phyloP scores from a whole-genome alignment of 352 stramenopile genomes.

The Globisporangium carolinianum region DNA sequence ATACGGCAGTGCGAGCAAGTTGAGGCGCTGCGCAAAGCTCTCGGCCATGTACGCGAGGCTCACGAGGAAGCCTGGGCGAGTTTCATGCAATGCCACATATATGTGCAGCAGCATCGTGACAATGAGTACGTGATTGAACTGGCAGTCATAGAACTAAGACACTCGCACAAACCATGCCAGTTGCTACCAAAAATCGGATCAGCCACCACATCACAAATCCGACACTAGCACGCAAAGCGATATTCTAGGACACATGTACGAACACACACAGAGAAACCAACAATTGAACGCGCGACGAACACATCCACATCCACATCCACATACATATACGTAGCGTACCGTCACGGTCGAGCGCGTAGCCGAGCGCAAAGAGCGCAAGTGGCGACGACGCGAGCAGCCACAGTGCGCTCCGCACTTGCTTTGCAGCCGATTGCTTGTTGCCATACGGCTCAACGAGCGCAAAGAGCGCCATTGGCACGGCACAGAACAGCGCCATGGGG shows the following conservation, averaged over 20 bases:
- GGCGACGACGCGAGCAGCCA: conserved; percentile 61
- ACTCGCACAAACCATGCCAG: no score
- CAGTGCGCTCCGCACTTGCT: conserved; percentile 23
- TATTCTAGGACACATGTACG: no score
- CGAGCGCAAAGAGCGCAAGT: conserved; percentile 22
- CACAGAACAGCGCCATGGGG: conserved; percentile 68
- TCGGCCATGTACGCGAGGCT: conserved; percentile 24
- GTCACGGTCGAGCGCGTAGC: conserved; percentile 17
- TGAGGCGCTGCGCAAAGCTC: conserved; percentile 41
- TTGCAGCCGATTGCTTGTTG: conserved; percentile 10
- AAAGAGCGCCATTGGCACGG: conserved; percentile 56
- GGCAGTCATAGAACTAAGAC: no score
- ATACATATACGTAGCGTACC: conserved; percentile 14
- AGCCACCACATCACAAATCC: no score
- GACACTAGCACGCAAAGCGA: no score
- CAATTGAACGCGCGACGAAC: no score
- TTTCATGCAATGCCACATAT: no score
- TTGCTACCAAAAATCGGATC: no score
- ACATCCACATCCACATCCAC: no score
- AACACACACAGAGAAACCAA: no score
- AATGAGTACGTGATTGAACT: background rate
- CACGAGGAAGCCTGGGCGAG: conserved; percentile 2
- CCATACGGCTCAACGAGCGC: conserved; percentile 35
- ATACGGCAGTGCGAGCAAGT: conserved; percentile 61
- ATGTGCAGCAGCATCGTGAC: no score